These are phyloP conservation scores for Grosmannia penicillata DNA, from an alignment of 2,329 filamentous ascomycete genomes.

Conservation along the genomic window DNA sequence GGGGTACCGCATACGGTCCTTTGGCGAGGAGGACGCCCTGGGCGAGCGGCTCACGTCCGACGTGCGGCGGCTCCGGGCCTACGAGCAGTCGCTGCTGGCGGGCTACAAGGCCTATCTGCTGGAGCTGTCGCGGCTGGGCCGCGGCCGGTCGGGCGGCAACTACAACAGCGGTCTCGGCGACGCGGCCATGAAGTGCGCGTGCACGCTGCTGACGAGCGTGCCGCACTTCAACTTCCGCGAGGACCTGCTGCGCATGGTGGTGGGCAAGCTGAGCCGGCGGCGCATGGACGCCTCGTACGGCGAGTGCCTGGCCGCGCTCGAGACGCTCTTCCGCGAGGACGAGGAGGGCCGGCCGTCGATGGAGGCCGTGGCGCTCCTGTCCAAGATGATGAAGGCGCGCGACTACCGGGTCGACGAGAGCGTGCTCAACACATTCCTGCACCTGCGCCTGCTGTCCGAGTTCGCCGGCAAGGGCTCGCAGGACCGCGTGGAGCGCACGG, in stretches of 20 bases:
- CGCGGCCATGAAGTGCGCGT: constrained; percentile 75
- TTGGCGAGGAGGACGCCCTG: constrained; percentile 48
- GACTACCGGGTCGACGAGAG: constrained; percentile 73
- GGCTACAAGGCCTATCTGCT: constrained; percentile 79
- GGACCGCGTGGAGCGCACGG: constrained; percentile 50
- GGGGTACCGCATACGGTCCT: constrained; percentile 81
- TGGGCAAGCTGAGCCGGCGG: constrained; percentile 65
- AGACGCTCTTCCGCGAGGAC: constrained; percentile 71
- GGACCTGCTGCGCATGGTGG: constrained; percentile 75
- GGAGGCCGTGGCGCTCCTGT: constrained; percentile 70
- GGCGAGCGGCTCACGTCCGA: constrained; percentile 80
- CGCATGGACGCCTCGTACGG: constrained; percentile 59
- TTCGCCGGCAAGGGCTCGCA: constrained; percentile 74
- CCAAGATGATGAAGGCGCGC: constrained; percentile 89
- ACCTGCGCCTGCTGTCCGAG: constrained; percentile 75
- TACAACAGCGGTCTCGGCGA: constrained; percentile 40
- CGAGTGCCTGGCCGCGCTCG: constrained; percentile 64
- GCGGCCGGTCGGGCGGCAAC: constrained; percentile 10
- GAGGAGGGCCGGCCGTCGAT: constrained; percentile 81
- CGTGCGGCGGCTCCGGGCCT: constrained; percentile 64
- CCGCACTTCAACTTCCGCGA: constrained; percentile 95
- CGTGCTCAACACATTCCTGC: constrained; percentile 80
- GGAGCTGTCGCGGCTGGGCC: constrained; percentile 51
- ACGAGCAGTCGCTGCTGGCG: constrained; percentile 74
- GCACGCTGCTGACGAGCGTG: constrained; percentile 63